Conservation (phyloP, 169 alveolate genomes). For the Cryptosporidium felis region DNA sequence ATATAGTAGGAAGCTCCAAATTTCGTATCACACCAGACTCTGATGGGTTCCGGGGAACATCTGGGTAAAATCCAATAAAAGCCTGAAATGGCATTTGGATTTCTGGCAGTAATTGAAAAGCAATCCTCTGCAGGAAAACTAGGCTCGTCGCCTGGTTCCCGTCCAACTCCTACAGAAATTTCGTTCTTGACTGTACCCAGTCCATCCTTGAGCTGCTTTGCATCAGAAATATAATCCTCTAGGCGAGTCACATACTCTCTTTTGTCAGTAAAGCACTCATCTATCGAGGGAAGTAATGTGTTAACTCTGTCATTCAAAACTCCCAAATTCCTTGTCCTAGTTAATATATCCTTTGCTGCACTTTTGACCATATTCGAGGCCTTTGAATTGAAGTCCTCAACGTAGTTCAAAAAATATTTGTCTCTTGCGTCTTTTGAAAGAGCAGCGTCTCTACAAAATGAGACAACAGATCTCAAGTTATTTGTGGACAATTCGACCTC, state of each 20-base stretch:
- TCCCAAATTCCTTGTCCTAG: slow-evolving; percentile 79
- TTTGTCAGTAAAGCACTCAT: slow-evolving; percentile 79
- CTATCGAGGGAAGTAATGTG: slow-evolving; percentile 80
- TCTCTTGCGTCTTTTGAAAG: slow-evolving; percentile 89
- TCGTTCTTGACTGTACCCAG: slow-evolving; percentile 71
- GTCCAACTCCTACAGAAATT: slow-evolving; percentile 68
- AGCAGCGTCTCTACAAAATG: slow-evolving; percentile 88
- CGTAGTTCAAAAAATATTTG: slow-evolving; percentile 87
- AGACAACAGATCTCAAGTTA: slow-evolving; percentile 82
- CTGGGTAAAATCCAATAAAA: slow-evolving; percentile 90
- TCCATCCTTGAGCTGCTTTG: slow-evolving; percentile 74
- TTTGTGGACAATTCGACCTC: slow-evolving; percentile 84
- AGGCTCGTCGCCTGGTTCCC: slow-evolving; percentile 82
- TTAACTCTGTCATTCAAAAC: slow-evolving; percentile 80
- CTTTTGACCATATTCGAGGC: slow-evolving; percentile 79
- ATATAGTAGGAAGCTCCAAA: slow-evolving; percentile 85
- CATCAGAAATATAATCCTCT: slow-evolving; percentile 76
- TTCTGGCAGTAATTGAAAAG: slow-evolving; percentile 79
- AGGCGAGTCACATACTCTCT: slow-evolving; percentile 75
- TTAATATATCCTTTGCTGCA: slow-evolving; percentile 83
- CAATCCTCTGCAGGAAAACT: slow-evolving; percentile 89
- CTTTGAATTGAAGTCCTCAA: slow-evolving; percentile 80
- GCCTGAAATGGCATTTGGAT: slow-evolving; percentile 85
- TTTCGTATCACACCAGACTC: slow-evolving; percentile 89
- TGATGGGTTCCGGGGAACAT: slow-evolving; percentile 85